Conservation (phyloP, 371 early-diverging fungal genomes). For the Batrachochytrium dendrobatidis region DNA sequence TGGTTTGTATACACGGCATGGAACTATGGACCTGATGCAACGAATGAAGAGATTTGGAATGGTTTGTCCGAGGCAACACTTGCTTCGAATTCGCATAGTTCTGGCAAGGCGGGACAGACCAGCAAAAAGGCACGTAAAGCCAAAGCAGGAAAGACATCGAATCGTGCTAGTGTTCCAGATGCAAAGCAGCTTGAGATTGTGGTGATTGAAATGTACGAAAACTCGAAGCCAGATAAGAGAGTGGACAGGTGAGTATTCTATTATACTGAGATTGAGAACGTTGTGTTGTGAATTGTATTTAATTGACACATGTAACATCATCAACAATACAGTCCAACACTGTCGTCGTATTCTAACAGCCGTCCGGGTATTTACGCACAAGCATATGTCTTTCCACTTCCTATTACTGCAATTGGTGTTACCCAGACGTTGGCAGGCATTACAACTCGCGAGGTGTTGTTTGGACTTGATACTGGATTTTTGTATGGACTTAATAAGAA, state of each 20-base stretch:
- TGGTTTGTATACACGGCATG: slow-evolving; percentile 84
- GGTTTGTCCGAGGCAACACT: slow-evolving; percentile 24
- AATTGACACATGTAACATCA: too few species aligned
- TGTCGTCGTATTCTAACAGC: slow-evolving; percentile 56
- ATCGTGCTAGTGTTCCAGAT: slow-evolving; percentile 15
- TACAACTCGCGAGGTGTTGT: slow-evolving; percentile 74
- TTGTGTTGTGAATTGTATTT: too few species aligned
- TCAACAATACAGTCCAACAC: not conserved
- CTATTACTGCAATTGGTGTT: slow-evolving; percentile 60
- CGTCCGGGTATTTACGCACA: slow-evolving; percentile 68
- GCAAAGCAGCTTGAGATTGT: slow-evolving; percentile 45
- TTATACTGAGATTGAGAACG: too few species aligned
- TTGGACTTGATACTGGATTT: slow-evolving; percentile 64
- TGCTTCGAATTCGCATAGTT: not conserved
- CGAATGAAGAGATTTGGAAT: not conserved
- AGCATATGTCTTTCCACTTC: slow-evolving; percentile 57
- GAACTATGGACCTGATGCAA: slow-evolving; percentile 63
- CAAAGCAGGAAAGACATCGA: not conserved
- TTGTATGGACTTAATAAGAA: slow-evolving; percentile 70
- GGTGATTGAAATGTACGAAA: slow-evolving; percentile 81
- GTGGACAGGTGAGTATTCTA: slow-evolving; percentile 57
- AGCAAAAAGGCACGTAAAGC: slow-evolving; percentile 16
- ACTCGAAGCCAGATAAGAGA: slow-evolving; percentile 62
- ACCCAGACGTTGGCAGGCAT: slow-evolving; percentile 81
- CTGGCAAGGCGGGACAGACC: slow-evolving; percentile 9